Evolutionary conservation across 2,329 filamentous ascomycete genomes (phyloP).

Genomic region (Karstenula rhodostoma): DNA sequence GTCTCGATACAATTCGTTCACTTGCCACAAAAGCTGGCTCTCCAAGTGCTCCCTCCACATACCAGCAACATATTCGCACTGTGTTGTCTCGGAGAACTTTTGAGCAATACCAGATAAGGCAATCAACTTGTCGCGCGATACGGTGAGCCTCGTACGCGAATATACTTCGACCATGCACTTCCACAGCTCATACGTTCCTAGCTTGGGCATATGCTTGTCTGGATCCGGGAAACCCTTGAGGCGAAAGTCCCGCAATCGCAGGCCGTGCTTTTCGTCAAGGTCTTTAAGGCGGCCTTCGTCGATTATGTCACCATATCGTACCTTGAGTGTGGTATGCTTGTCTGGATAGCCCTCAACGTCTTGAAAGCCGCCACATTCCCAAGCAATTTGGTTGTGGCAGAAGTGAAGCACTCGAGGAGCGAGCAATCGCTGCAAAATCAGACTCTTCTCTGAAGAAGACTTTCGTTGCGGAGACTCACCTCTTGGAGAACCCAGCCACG

Average conservation of each 20-base stretch:
- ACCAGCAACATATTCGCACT: slow-evolving; percentile 21
- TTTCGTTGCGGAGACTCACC: neutral
- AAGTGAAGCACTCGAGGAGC: slow-evolving; percentile 26
- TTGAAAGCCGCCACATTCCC: slow-evolving; percentile 25
- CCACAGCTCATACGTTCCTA: slow-evolving; percentile 19
- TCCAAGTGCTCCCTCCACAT: slow-evolving; percentile 23
- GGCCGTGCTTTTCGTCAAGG: neutral
- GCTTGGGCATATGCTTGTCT: slow-evolving; percentile 10
- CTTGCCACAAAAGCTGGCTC: slow-evolving; percentile 27
- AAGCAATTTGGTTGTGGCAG: slow-evolving; percentile 23
- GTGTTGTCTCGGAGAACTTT: slow-evolving; percentile 5
- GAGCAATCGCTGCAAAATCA: slow-evolving; percentile 15
- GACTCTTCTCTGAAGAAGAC: neutral
- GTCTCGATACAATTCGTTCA: slow-evolving; percentile 13
- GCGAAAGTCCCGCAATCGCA: neutral
- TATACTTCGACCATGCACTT: slow-evolving; percentile 25
- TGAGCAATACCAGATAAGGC: slow-evolving; percentile 26
- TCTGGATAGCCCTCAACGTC: slow-evolving; percentile 19
- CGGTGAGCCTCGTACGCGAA: slow-evolving; percentile 20
- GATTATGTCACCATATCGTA: slow-evolving; percentile 7
- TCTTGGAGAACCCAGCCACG: slow-evolving; percentile 31
- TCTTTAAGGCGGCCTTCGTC: slow-evolving; percentile 17
- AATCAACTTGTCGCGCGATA: slow-evolving; percentile 23
- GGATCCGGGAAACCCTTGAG: slow-evolving; percentile 9
- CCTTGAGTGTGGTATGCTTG: slow-evolving; percentile 13